Conservation (phyloP, 2,329 filamentous ascomycete species). For the Fonsecaea multimorphosa region DNA sequence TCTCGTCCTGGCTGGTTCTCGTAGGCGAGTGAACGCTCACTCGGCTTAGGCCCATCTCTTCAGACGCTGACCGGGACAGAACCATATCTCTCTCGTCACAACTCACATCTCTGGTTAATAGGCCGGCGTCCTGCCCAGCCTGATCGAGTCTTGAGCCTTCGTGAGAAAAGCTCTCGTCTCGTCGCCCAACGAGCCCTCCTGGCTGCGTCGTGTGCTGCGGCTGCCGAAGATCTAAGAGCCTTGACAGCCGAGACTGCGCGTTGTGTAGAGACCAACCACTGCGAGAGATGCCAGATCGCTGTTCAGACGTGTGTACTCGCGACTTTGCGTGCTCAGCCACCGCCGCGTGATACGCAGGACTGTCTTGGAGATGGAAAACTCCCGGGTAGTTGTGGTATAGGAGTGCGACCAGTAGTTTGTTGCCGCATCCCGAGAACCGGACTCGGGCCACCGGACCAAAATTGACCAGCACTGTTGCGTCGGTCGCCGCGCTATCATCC, state of each 20-base stretch:
- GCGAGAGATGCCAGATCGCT: not conserved
- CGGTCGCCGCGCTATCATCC: not conserved
- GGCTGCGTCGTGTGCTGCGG: not conserved
- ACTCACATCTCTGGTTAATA: no score
- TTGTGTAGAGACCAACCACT: not conserved
- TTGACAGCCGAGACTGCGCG: not conserved
- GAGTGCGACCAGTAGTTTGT: not conserved
- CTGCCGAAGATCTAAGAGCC: no score
- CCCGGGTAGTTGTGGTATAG: not conserved
- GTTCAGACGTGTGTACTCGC: not conserved
- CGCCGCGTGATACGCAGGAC: not conserved
- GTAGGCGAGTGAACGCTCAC: not conserved
- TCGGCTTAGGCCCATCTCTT: no score
- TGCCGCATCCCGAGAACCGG: not conserved
- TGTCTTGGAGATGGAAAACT: not conserved
- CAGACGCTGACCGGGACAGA: no score
- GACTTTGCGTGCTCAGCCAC: not conserved
- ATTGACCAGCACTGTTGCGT: not conserved
- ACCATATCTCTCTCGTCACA: no score
- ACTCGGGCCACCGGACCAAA: not conserved
- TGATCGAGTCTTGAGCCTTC: not conserved
- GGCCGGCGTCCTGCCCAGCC: not conserved
- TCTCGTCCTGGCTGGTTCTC: not conserved
- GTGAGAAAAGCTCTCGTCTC: not conserved
- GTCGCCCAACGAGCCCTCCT: not conserved